phyloP scores from a whole-genome alignment of 2,329 filamentous ascomycete genomes.

The Diaporthe citri region DNA sequence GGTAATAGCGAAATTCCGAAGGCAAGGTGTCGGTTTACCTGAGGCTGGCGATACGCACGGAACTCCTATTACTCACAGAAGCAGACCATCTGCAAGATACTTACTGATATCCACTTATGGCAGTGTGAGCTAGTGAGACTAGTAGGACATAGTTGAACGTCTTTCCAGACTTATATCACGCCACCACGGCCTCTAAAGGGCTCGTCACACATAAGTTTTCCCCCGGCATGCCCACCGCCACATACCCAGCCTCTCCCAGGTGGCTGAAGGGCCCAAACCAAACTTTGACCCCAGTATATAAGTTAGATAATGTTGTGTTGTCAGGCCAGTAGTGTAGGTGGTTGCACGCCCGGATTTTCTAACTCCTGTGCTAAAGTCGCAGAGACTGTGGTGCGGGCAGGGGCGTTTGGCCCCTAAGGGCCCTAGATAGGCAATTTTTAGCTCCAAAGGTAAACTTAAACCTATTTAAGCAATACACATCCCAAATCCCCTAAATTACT shows the following conservation, averaged over 20 bases:
- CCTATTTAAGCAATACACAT: no score
- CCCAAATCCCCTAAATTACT: no score
- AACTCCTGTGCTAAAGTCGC: slow-evolving; percentile 5
- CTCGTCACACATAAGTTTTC: neutral
- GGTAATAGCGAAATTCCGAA: neutral
- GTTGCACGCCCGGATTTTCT: neutral
- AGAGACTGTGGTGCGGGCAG: no score
- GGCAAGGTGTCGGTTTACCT: neutral
- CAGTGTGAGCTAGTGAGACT: neutral
- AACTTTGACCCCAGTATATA: neutral
- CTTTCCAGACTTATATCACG: neutral
- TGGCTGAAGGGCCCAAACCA: neutral
- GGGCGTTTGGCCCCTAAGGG: no score
- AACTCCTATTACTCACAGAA: neutral
- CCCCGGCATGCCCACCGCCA: neutral
- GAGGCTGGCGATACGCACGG: neutral
- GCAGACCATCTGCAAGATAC: neutral
- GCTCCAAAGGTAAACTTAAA: no score
- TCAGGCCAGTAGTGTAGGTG: neutral
- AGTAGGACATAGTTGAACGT: neutral
- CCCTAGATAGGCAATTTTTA: no score
- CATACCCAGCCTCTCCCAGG: neutral
- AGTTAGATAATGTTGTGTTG: neutral
- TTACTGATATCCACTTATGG: neutral
- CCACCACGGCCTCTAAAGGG: neutral